A percentile compares a stretch with the other conserved stretches of the same genome.
phyloP scores from a whole-genome alignment of 2,329 filamentous ascomycete genomes.

The Trichophaea hybrida region DNA sequence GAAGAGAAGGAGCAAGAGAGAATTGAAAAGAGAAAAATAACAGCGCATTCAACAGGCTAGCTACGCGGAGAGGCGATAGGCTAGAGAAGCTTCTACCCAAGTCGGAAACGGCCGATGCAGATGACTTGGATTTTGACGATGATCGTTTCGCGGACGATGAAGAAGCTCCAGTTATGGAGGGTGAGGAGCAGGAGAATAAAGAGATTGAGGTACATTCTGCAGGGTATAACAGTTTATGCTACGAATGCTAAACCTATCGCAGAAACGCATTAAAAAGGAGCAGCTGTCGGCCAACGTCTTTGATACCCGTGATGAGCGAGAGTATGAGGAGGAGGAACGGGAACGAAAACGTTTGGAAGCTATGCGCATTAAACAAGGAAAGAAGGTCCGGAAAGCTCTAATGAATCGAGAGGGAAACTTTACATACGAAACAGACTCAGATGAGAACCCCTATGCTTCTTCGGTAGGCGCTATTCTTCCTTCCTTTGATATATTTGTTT shows the following conservation, averaged over 20 bases:
- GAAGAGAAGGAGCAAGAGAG: conserved; percentile 39
- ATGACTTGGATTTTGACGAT: conserved; percentile 54
- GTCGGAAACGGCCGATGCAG: conserved; percentile 41
- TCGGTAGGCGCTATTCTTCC: conserved; percentile 22
- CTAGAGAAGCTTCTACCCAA: conserved; percentile 27
- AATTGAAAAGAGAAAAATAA: conserved; percentile 46
- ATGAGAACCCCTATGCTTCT: conserved; percentile 29
- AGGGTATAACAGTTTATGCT: not conserved
- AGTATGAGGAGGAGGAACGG: conserved; percentile 45
- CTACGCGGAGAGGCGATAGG: conserved; percentile 35
- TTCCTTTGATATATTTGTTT: not conserved
- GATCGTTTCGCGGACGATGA: conserved; percentile 53
- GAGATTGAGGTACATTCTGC: conserved; percentile 31
- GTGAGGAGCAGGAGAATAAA: conserved; percentile 46
- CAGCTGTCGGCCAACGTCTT: conserved; percentile 51
- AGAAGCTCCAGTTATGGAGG: conserved; percentile 42
- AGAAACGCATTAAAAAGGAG: conserved; percentile 41
- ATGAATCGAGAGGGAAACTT: conserved; percentile 39
- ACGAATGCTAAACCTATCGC: not conserved
- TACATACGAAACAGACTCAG: conserved; percentile 36
- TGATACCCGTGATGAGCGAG: conserved; percentile 40
- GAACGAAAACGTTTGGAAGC: conserved; percentile 41
- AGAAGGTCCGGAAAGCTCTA: conserved; percentile 36
- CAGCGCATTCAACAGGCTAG: conserved; percentile 29
- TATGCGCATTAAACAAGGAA: conserved; percentile 34